A percentile compares a stretch with the other conserved stretches of the same genome.
phyloP scores from a whole-genome alignment of 2,329 filamentous ascomycete species.

The Nemania sp. region DNA sequence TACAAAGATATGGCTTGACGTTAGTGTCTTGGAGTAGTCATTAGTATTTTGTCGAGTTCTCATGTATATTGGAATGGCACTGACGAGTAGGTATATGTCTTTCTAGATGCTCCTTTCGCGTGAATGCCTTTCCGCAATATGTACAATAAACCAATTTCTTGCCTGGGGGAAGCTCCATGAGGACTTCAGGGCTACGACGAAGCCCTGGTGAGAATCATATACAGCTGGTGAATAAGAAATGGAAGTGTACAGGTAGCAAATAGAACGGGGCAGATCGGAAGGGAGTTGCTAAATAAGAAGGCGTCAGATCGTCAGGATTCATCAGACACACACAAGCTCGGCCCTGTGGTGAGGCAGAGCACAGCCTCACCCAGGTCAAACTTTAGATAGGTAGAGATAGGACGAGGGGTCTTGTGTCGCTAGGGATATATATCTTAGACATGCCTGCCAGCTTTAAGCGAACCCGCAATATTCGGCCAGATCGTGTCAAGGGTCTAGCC shows the following conservation, averaged over 20 bases:
- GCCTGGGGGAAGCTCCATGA: slow-evolving; percentile 6
- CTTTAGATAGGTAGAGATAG: slow-evolving; percentile 15
- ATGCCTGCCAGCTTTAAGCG: slow-evolving; percentile 27
- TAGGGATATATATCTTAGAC: slow-evolving; percentile 35
- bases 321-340: neutral
- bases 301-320: neutral
- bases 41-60: slow-evolving; percentile 21
- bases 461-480: slow-evolving; percentile 33
- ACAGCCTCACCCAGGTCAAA: slow-evolving; percentile 33
- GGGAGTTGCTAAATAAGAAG: slow-evolving; percentile 33
- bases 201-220: neutral
- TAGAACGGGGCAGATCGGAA: slow-evolving; percentile 24
- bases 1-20: slow-evolving; percentile 58
- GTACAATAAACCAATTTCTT: slow-evolving; percentile 54
- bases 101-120: slow-evolving; percentile 61
- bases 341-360: neutral
- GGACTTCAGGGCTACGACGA: neutral
- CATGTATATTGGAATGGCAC: slow-evolving; percentile 30
- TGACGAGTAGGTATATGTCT: slow-evolving; percentile 58
- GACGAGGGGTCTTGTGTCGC: slow-evolving; percentile 30
- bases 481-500: slow-evolving; percentile 34
- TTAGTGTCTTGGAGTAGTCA: slow-evolving; percentile 51
- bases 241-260: neutral
- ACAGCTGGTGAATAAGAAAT: neutral
- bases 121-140: slow-evolving; percentile 60